These are phyloP conservation scores for Aspergillus sp. DNA, from an alignment of 2,329 filamentous ascomycete species.

Conservation along the genomic window DNA sequence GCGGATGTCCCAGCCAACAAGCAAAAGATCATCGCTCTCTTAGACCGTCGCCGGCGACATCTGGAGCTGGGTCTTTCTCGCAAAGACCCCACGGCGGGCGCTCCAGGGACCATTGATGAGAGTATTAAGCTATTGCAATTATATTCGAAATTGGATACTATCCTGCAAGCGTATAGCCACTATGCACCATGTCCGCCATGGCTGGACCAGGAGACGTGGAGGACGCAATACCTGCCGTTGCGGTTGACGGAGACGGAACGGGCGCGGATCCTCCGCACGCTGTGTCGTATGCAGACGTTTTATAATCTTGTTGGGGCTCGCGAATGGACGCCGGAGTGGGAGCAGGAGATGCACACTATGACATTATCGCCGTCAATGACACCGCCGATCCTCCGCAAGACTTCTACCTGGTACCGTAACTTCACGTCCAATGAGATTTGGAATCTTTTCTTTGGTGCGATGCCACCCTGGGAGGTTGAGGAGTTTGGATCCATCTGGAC, in stretches of 20 bases:
- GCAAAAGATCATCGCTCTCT: conserved; percentile 5
- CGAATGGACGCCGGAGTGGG: conserved; percentile 5
- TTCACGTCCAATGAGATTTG: conserved; percentile 10
- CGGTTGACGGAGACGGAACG: conserved; percentile 2
- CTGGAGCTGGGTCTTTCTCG: neutral
- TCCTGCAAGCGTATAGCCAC: conserved; percentile 3
- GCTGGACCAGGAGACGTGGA: neutral
- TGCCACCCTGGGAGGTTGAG: conserved; percentile 12
- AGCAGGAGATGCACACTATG: neutral
- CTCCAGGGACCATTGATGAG: conserved; percentile 1
- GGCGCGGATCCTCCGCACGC: conserved; percentile 8
- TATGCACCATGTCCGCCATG: conserved; percentile 1
- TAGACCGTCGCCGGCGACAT: conserved; percentile 7
- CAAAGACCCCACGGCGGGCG: neutral
- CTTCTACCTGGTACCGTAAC: conserved; percentile 10
- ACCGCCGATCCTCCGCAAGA: neutral
- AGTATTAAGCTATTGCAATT: conserved; percentile 6
- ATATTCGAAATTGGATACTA: conserved; percentile 2
- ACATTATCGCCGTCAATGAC: neutral
- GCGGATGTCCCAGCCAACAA: conserved; percentile 7
- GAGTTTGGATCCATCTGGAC: conserved; percentile 11
- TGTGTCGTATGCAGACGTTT: conserved; percentile 11
- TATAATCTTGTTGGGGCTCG: conserved; percentile 11
- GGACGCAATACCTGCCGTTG: neutral
- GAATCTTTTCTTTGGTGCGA: conserved; percentile 9